Percentiles rank a stretch among this genome's conserved stretches.
Evolutionary conservation across 148 eudicot genomes (phyloP).

Genomic region (Pouteria glomerata): DNA sequence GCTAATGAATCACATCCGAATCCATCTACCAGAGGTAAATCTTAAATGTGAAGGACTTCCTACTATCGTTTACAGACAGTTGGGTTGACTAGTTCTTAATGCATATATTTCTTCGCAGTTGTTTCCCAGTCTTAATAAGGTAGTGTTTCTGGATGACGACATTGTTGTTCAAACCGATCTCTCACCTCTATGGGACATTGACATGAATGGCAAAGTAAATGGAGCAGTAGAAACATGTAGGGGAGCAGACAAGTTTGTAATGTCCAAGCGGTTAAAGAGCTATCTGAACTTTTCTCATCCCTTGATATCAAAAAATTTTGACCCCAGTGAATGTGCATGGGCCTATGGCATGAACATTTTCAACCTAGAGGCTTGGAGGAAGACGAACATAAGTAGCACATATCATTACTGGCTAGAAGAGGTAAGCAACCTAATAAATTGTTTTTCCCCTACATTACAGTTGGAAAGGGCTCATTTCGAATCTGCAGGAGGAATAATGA

Average conservation of each 20-base stretch:
- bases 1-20: conserved; percentile 79
- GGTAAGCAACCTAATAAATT: conserved; percentile 29
- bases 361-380: conserved; percentile 83
- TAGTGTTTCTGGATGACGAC: conserved; percentile 89
- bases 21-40: conserved; percentile 77
- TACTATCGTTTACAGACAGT: not conserved
- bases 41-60: not conserved
- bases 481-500: too few relatives aligned
- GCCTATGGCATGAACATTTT: conserved; percentile 96
- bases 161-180: conserved; percentile 82
- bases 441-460: not conserved
- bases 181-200: conserved; percentile 79
- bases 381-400: conserved; percentile 61
- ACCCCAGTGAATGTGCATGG: conserved; percentile 89
- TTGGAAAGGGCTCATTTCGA: too few relatives aligned
- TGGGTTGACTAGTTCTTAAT: not conserved
- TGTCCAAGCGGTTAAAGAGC: conserved; percentile 77
- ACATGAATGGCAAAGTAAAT: conserved; percentile 82
- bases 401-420: conserved; percentile 79
- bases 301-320: conserved; percentile 50
- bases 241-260: conserved; percentile 84
- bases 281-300: conserved; percentile 89
- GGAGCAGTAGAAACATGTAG: conserved; percentile 87
- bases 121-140: conserved; percentile 74
- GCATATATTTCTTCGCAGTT: conserved; percentile 38